These are phyloP conservation scores for Syzygium syzygioides DNA, from an alignment of 441 rosid genomes.

Conservation along the genomic window DNA sequence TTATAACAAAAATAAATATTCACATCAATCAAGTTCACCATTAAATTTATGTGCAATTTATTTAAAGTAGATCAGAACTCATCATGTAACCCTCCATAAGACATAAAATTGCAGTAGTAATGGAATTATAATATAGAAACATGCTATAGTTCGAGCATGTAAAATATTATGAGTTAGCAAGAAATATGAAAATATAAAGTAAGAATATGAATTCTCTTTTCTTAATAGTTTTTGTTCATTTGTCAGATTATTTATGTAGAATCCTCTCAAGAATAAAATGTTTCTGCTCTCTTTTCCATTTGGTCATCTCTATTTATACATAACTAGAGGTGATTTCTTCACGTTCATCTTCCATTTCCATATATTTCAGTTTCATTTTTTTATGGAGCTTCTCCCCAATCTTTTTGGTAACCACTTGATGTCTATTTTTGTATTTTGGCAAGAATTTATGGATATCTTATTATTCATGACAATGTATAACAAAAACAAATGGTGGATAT, in stretches of 20 bases:
- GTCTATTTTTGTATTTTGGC: not conserved
- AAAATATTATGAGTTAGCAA: not conserved
- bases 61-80: not conserved
- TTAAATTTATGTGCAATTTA: not conserved
- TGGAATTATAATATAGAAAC: not conserved
- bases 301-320: not conserved
- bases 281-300: not conserved
- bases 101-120: not conserved
- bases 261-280: not conserved
- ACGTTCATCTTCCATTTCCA: not conserved
- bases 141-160: not conserved
- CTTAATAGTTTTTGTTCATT: not conserved
- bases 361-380: not conserved
- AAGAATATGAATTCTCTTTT: not conserved
- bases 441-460: not conserved
- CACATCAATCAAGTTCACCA: not conserved
- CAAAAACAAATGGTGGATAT: not conserved
- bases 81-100: not conserved
- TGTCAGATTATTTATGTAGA: not conserved
- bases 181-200: not conserved
- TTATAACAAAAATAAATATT: not conserved
- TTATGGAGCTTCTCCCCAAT: not conserved
- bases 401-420: not conserved
- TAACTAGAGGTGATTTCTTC: not conserved
- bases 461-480: not conserved